These are phyloP conservation scores for Backusella australiensis DNA, from an alignment of 192 early-diverging fungal species.

Conservation along the genomic window DNA sequence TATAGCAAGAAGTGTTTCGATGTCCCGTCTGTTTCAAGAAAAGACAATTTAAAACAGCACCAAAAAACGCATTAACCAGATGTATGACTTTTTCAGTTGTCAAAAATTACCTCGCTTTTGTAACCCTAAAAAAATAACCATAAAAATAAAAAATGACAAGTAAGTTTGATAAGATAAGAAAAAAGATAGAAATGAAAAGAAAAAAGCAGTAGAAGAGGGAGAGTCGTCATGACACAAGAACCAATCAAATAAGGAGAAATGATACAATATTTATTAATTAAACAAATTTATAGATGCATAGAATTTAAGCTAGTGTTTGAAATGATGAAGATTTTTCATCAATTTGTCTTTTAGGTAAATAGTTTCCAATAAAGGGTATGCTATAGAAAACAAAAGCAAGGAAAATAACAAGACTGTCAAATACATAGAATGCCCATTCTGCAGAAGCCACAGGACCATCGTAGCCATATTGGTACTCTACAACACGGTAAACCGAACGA, in stretches of 20 bases:
- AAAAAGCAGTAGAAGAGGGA: not conserved
- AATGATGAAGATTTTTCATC: not conserved
- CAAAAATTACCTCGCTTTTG: too few relatives aligned
- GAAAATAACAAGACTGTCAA: not conserved
- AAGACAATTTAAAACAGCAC: too few relatives aligned
- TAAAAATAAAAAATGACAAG: too few relatives aligned
- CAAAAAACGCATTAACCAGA: too few relatives aligned
- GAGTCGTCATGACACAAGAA: not conserved
- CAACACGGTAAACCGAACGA: conserved; percentile 5
- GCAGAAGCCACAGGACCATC: not conserved
- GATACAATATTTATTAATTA: not conserved
- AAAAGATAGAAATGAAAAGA: too few relatives aligned
- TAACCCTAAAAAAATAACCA: too few relatives aligned
- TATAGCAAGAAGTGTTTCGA: too few relatives aligned
- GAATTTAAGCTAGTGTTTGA: not conserved
- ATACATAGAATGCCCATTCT: conserved; percentile 11
- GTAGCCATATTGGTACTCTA: not conserved
- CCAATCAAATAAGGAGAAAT: too few relatives aligned
- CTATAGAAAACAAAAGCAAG: not conserved
- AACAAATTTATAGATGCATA: not conserved
- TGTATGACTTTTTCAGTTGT: too few relatives aligned
- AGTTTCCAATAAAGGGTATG: conserved; percentile 5
- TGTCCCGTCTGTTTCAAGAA: too few relatives aligned
- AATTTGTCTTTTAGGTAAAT: not conserved
- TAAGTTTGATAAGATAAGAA: too few relatives aligned